Percentiles rank a stretch among this genome's conserved stretches.
phyloP scores from a whole-genome alignment of 345 rosid species.

The Leavenworthia alabamica region DNA sequence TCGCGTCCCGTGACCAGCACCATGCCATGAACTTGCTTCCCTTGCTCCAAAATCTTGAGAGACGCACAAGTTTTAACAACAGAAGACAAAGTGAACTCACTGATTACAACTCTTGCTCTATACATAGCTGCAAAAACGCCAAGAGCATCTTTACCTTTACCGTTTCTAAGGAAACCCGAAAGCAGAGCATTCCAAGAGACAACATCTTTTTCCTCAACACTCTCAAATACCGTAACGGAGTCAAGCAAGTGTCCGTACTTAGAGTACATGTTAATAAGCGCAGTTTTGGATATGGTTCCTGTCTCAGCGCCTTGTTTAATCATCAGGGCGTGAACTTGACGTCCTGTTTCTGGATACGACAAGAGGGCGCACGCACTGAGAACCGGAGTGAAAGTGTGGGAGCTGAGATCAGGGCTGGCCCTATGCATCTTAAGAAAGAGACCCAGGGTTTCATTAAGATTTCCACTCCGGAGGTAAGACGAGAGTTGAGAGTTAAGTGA shows the following conservation, averaged over 20 bases:
- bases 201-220: conserved; percentile 48
- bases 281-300: conserved; percentile 58
- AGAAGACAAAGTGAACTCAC: conserved; percentile 68
- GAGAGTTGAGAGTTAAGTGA: conserved; percentile 50
- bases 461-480: conserved; percentile 34
- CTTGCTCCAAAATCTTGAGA: conserved; percentile 46
- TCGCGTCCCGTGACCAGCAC: conserved; percentile 63
- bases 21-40: conserved; percentile 70
- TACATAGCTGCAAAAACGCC: conserved; percentile 49
- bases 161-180: conserved; percentile 51
- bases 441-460: conserved; percentile 44
- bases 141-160: conserved; percentile 49
- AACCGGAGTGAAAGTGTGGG: conserved; percentile 64
- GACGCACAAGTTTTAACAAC: conserved; percentile 58
- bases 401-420: conserved; percentile 33
- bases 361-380: conserved; percentile 53
- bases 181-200: conserved; percentile 75
- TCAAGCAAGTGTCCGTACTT: conserved; percentile 44
- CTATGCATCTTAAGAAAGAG: conserved; percentile 41
- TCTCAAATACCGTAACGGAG: conserved; percentile 46
- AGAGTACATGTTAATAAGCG: conserved; percentile 65
- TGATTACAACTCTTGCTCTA: conserved; percentile 40
- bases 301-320: conserved; percentile 47
- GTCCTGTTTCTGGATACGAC: conserved; percentile 42
- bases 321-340: conserved; percentile 70